Base-by-base conservation (phyloP, 2,329 filamentous ascomycete species). In the Fusarium sp. region DNA sequence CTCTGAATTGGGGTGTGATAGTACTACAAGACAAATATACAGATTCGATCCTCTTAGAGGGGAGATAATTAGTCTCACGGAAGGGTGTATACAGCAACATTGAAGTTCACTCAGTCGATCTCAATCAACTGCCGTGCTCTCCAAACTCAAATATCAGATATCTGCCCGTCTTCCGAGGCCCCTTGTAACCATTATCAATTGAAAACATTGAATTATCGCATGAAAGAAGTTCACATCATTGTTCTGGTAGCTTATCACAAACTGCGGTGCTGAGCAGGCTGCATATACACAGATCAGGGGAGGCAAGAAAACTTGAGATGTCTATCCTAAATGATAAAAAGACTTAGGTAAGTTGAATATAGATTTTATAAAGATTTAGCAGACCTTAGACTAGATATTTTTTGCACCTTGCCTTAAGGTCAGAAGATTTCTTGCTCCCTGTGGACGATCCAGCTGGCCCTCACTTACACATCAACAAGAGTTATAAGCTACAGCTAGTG, bases 101-200 rank as follows among this genome's bases (percentile, higher is more conserved):
- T 11, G 5, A n/a, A 17, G 10, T 17, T n/a, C 22, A 2, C 33
- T 27, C 7, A 17, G 49, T 53, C 22, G 11, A 53, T 39, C 49
- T 27, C 17, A 53, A 53, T 39, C 49, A 53, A 53, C 35, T 53
- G 49, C 49, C 49, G 49, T 53, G 35, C 14, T 53, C 17, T 41
- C 35, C 33, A 53, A 53, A 27, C 35, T 53, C 22, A 41, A 29
- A 27, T 9, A 41, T 29, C 22, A 41, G 10, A 53, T 53, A 41
- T 29, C 39, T 39, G 22, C 49, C 33, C 36, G 10, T 39, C 33
- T 53, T n/a, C 33, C 22, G 25, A 39, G 33, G 35, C 29, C 35
- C 22, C 7, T 17, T 17, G 33, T 39, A n/a, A 41, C 49, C 15
- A 39, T 17, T 20, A 20, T 7, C 20, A 13, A 2, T 20, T 15